Conservation (phyloP, 495 filamentous ascomycete genomes). For the Jackrogersella multiformis region DNA sequence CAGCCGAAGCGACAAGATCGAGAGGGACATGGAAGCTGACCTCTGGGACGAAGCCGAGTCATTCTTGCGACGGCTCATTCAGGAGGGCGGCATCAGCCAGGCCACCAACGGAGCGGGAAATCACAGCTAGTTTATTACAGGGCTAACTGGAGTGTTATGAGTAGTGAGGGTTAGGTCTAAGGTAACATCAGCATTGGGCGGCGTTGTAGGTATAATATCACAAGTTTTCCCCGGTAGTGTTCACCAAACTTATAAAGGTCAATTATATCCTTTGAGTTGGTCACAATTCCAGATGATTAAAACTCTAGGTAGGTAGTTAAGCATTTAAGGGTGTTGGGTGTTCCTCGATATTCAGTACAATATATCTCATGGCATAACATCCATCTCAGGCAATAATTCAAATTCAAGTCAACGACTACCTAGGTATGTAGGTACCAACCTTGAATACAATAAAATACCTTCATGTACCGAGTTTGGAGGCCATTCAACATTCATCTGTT, state of each 20-base stretch:
- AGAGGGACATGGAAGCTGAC: constrained; percentile 80
- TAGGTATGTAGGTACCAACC: too few relatives aligned
- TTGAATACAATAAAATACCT: too few relatives aligned
- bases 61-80: constrained; percentile 39
- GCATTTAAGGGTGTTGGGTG: too few relatives aligned
- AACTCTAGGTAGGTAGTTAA: too few relatives aligned
- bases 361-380: too few relatives aligned
- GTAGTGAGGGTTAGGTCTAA: neutral
- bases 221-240: neutral
- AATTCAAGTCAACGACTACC: too few relatives aligned
- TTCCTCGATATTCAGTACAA: too few relatives aligned
- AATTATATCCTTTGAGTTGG: neutral
- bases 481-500: neutral
- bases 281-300: neutral
- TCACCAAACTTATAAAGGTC: neutral
- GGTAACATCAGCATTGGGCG: constrained; percentile 25
- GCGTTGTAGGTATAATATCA: constrained; percentile 30
- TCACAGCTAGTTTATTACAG: neutral
- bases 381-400: too few relatives aligned
- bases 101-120: neutral
- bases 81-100: neutral
- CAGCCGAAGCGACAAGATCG: constrained; percentile 78
- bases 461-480: too few relatives aligned
- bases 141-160: neutral
- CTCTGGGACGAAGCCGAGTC: constrained; percentile 70